Base-by-base conservation (phyloP, 1,284 basidiomycete species). In the Neonothopanus nambi region DNA sequence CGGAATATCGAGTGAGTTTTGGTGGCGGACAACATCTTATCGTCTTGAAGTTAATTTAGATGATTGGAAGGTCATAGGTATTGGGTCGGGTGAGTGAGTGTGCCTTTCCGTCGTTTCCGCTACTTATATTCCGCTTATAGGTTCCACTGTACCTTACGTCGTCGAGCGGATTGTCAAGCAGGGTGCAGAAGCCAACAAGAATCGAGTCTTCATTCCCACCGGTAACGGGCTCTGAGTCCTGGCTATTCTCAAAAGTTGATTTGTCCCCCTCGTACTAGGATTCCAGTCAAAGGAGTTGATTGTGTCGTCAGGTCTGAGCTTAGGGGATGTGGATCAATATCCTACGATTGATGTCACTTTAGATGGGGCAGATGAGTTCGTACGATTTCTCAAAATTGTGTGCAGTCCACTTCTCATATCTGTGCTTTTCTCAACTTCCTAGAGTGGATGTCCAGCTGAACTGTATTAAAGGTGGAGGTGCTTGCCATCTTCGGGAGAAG, bases 241-340 rank as follows among this genome's bases (percentile, higher is more conserved):
- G 28, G 48, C 24, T 37, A 11, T 35, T 21, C 54, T 18, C 48
- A 23, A 15, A 23, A 42, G 51, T 41, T 24, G 38, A 41, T 46
- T 8, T 28, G 5, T 28, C 26, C 5, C 5, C 53, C 26, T 48
- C 5, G 7, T 33, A 33, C 6, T 63, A 90, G 93, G 95, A 28
- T 99, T 99, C 73, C 96, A 99, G 72, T 94, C 91, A 8, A 96
- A 94, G 69, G 89, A 97, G 67, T 83, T 99, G 57, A 98, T 99
- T 67, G 87, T 98, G 49, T 78, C 81, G 42, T 86, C 87, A 18
- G 81, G 86, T 2, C 77, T 99, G 9, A 84, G 75, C 33, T 81
- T 99, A 5, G 97, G 95, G 28, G 97, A 99, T 65, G 88, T 98
- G 3, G 92, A 95, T 66, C 88, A 94, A 68, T 95, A 92, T 72